These are phyloP conservation scores for Malus orientalis DNA, from an alignment of 306 rosid genomes.

Conservation along the genomic window DNA sequence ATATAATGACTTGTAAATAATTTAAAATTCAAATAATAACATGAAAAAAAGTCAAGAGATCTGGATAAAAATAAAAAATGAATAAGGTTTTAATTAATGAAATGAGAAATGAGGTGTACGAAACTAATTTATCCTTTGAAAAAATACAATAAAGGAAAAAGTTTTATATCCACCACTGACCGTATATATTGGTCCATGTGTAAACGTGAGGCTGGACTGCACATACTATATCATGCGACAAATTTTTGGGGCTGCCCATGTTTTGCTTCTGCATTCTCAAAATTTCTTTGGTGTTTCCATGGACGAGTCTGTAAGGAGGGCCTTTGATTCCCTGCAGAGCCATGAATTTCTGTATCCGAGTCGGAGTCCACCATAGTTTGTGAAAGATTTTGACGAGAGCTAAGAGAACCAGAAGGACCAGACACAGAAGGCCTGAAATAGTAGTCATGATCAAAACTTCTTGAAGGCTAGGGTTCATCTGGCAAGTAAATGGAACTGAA, in stretches of 20 bases:
- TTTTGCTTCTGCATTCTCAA: slow-evolving; percentile 4
- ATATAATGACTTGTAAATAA: too few relatives aligned
- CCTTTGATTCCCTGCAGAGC: slow-evolving; percentile 25
- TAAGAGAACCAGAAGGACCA: neutral
- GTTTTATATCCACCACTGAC: neutral
- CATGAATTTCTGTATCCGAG: neutral
- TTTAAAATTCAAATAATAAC: too few relatives aligned
- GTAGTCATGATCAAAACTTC: neutral
- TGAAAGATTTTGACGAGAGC: neutral
- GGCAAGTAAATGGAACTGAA: too few relatives aligned
- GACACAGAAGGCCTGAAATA: neutral
- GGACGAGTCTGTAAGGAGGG: slow-evolving; percentile 20
- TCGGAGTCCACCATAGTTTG: slow-evolving; percentile 29
- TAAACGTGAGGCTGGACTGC: slow-evolving; percentile 6
- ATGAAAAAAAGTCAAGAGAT: too few relatives aligned
- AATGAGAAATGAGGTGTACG: too few relatives aligned
- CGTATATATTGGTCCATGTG: slow-evolving; percentile 3
- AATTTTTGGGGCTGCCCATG: neutral
- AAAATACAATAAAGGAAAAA: neutral
- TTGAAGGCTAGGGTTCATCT: too few relatives aligned
- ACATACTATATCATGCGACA: slow-evolving; percentile 11
- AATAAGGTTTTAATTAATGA: too few relatives aligned
- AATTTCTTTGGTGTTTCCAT: slow-evolving; percentile 22
- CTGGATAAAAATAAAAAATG: too few relatives aligned
- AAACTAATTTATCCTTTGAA: too few relatives aligned